Evolutionary conservation across 345 rosid species (phyloP).

Genomic region (Moringa oleifera): DNA sequence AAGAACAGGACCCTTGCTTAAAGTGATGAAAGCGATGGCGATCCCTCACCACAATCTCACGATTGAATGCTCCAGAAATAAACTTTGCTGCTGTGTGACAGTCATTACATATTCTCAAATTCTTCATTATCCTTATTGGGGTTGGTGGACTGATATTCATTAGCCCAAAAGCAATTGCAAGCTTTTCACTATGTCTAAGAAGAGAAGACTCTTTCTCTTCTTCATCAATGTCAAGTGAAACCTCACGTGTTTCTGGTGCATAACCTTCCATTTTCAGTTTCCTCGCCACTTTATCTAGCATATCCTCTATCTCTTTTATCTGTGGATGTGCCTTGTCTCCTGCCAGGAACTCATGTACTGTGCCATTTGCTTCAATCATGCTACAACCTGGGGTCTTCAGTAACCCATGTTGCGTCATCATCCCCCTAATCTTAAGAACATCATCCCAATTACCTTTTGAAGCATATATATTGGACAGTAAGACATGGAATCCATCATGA

Average conservation of each 20-base stretch:
- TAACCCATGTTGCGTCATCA: constrained; percentile 42
- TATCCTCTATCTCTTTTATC: constrained; percentile 31
- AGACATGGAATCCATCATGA: constrained; percentile 55
- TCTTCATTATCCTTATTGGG: constrained; percentile 46
- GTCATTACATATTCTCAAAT: constrained; percentile 40
- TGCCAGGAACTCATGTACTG: constrained; percentile 43
- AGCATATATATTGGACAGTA: constrained; percentile 55
- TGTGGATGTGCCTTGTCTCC: constrained; percentile 42
- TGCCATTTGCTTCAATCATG: constrained; percentile 45
- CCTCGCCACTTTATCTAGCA: constrained; percentile 39
- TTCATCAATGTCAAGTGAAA: constrained; percentile 44
- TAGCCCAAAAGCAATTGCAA: constrained; percentile 52
- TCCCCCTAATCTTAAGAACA: constrained; percentile 41
- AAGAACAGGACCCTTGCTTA: constrained; percentile 40
- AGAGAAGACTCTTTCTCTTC: constrained; percentile 50
- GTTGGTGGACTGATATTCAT: constrained; percentile 28
- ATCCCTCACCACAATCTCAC: constrained; percentile 45
- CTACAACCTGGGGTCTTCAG: constrained; percentile 55
- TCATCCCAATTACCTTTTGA: constrained; percentile 51
- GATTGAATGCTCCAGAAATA: constrained; percentile 34
- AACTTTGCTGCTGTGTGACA: constrained; percentile 41
- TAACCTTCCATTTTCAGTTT: constrained; percentile 40
- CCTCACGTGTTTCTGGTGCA: constrained; percentile 37
- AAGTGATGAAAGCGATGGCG: constrained; percentile 45
- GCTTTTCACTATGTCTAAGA: constrained; percentile 48